These are phyloP conservation scores for Emmonsia crescens DNA, from an alignment of 2,329 filamentous ascomycete species.

Conservation along the genomic window DNA sequence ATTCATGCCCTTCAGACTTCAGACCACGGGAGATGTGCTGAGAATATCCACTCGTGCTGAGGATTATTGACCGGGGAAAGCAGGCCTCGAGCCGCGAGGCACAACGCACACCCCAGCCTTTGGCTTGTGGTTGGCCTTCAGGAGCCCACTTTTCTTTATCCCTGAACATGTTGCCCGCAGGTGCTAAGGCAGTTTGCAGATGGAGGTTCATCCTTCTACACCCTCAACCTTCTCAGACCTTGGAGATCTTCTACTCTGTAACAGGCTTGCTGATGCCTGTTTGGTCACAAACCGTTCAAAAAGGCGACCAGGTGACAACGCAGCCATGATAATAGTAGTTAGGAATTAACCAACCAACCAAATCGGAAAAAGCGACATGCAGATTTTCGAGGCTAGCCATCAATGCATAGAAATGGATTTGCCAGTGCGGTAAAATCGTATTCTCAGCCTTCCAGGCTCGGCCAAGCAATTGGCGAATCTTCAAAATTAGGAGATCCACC, in stretches of 20 bases:
- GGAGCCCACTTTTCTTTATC: neutral
- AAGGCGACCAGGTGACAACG: neutral
- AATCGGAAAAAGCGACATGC: neutral
- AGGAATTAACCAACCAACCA: neutral
- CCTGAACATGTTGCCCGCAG: neutral
- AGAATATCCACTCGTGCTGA: neutral
- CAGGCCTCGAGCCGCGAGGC: slow-evolving; percentile 1
- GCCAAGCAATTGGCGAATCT: neutral
- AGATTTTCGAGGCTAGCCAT: neutral
- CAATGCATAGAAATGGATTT: neutral
- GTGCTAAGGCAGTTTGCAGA: neutral
- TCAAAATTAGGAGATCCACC: neutral
- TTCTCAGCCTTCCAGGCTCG: neutral
- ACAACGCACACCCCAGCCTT: neutral
- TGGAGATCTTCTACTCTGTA: neutral
- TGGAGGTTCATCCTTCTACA: neutral
- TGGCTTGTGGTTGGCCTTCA: neutral
- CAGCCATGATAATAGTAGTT: neutral
- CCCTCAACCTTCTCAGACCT: neutral
- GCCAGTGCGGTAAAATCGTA: neutral
- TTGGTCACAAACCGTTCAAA: neutral
- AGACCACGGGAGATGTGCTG: neutral
- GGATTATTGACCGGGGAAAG: neutral
- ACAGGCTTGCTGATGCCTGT: neutral
- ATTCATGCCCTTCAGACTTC: neutral